Evolutionary conservation across 2,329 filamentous ascomycete species (phyloP), one percentile per base, ranked within the genome.

Genomic region (Epichloe baconii): DNA sequence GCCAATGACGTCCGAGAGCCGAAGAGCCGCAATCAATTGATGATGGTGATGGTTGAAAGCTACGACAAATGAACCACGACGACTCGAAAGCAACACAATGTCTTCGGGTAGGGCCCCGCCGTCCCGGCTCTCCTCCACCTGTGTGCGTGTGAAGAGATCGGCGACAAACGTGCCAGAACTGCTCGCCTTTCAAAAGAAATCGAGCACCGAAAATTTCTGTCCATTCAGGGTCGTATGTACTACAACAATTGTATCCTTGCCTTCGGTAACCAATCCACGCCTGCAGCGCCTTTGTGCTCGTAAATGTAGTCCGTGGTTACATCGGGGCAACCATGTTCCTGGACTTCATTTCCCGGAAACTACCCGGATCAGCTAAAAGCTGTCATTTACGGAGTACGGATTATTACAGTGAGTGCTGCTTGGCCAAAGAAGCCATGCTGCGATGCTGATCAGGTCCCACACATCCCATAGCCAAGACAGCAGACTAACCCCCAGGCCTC

Each of bases 291-390:
- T 44, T 44, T 50, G 45, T 45, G 41, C 44, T 43, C 38, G 23
- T 21, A 17, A 17, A 26, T 21, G 19, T 21, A 21, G 34, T 34
- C 34, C n/a, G 46, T 23, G n/a, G 44, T 44, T 37, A 36, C 38
- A 51, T 44, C 26, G 7, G 42, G 31, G 23, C 34, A 34, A 31
- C 36, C 17, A 8, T 43, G 49, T 42, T 36, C 19, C 26, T 26
- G 6, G 15, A 5, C 48, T 38, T 53, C 48, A 51, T 53, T 48
- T 50, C 52, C 47, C 47, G 51, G 52, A 21, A 53, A 48, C 52
- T 44, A 42, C 42, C 48, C 52, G 44, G 52, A 51, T 14, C 36
- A 38, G 15, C 45, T 35, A 34, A 11, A 31, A 8, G 31, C 5
- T 7, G n/a, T 40, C n/a, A 19, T n/a, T 37, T 7, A 34, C 43